Conservation (phyloP, 2,329 filamentous ascomycete genomes). For the Colletotrichum kahawae region DNA sequence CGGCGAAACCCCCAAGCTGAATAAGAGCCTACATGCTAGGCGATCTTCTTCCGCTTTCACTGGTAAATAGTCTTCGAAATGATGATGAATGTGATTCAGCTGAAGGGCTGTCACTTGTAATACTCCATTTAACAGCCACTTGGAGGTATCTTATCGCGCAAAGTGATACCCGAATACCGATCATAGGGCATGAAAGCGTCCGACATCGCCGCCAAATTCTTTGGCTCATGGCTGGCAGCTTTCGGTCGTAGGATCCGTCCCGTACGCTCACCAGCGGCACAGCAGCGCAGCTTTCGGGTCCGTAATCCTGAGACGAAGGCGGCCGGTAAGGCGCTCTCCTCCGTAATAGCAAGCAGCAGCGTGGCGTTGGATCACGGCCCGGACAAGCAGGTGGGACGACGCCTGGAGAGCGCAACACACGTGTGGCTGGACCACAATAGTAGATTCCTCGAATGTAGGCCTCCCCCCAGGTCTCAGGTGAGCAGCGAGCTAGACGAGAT, state of each 20-base stretch:
- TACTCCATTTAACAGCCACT: not conserved
- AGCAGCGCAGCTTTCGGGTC: not conserved
- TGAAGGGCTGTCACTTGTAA: not conserved
- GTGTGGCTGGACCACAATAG: not conserved
- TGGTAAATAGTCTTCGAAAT: fast-evolving
- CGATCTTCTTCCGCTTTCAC: not conserved
- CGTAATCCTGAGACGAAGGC: not conserved
- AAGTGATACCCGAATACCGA: not conserved
- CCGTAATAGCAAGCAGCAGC: not conserved
- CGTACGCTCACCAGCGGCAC: not conserved
- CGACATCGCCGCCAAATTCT: not conserved
- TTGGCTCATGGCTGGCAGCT: not conserved
- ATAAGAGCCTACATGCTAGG: fast-evolving
- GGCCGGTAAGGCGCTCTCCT: not conserved
- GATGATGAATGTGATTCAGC: not conserved
- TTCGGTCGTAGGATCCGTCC: not conserved
- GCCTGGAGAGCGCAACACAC: not conserved
- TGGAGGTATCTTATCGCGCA: not conserved
- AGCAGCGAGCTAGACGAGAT: not conserved
- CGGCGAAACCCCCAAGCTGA: not conserved
- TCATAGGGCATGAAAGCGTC: not conserved
- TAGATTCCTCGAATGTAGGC: not conserved
- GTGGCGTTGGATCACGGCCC: constrained; percentile 17
- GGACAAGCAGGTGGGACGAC: not conserved
- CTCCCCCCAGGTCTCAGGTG: not conserved